phyloP scores from a whole-genome alignment of 2,329 filamentous ascomycete species.

The Colletotrichum lindemuthianum region DNA sequence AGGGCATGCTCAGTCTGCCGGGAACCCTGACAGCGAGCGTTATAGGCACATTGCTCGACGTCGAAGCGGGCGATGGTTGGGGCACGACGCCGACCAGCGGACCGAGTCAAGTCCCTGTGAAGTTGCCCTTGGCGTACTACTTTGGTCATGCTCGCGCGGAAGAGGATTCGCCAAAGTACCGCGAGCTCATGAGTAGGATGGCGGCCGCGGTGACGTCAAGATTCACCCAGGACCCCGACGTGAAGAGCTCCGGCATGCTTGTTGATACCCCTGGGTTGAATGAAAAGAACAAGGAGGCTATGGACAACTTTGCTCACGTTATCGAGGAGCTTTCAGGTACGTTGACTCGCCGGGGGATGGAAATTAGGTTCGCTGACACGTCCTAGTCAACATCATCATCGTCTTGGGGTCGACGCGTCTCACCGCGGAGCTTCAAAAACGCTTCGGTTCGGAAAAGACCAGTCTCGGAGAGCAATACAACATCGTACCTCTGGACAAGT shows the following conservation, averaged over 20 bases:
- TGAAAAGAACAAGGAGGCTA: conserved; percentile 70
- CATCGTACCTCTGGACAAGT: conserved; percentile 83
- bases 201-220: conserved; percentile 82
- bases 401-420: conserved; percentile 83
- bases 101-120: conserved; percentile 87
- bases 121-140: conserved; percentile 90
- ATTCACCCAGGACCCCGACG: conserved; percentile 77
- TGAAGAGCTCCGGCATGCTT: conserved; percentile 80
- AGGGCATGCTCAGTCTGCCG: conserved; percentile 81
- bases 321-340: conserved; percentile 64
- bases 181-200: conserved; percentile 77
- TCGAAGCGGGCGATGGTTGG: conserved; percentile 83
- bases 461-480: conserved; percentile 74
- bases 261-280: conserved; percentile 83
- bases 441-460: conserved; percentile 68
- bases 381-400: conserved; percentile 81
- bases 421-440: conserved; percentile 77
- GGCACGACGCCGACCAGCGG: conserved; percentile 91
- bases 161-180: conserved; percentile 78
- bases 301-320: conserved; percentile 85
- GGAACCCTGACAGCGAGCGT: conserved; percentile 88
- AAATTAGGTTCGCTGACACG: conserved; percentile 40
- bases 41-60: conserved; percentile 86
- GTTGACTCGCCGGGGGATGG: not conserved
- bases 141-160: conserved; percentile 80